Conservation (phyloP, 768 basidiomycete genomes). For the Boletus bicolor region DNA sequence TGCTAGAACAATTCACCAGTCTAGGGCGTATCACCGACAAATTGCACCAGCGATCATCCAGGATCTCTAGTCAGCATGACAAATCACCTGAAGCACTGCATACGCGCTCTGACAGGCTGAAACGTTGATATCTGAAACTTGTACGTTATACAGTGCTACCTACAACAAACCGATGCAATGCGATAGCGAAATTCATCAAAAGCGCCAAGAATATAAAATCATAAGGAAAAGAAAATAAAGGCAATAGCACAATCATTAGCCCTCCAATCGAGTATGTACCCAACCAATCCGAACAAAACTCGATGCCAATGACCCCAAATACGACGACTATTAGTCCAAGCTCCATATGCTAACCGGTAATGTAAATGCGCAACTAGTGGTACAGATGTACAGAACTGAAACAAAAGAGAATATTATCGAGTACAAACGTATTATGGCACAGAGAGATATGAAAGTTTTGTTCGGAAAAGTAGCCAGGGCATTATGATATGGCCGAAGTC, state of each 20-base stretch:
- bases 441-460: slow-evolving; percentile 24
- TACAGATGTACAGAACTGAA: slow-evolving; percentile 33
- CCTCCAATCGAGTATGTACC: slow-evolving; percentile 29
- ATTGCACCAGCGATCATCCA: not conserved
- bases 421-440: slow-evolving; percentile 37
- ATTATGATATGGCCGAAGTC: slow-evolving; percentile 16
- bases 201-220: slow-evolving; percentile 29
- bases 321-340: slow-evolving; percentile 31
- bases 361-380: slow-evolving; percentile 34
- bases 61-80: not conserved
- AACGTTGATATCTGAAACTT: slow-evolving; percentile 1
- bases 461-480: slow-evolving; percentile 9
- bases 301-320: slow-evolving; percentile 28
- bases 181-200: slow-evolving; percentile 24
- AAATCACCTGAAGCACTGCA: not conserved
- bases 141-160: slow-evolving; percentile 28
- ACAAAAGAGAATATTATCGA: slow-evolving; percentile 27
- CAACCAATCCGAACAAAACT: slow-evolving; percentile 29
- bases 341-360: slow-evolving; percentile 33
- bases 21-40: slow-evolving; percentile 5
- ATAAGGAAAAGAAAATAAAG: slow-evolving; percentile 22
- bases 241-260: slow-evolving; percentile 31
- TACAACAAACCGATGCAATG: slow-evolving; percentile 31
- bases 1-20: not conserved
- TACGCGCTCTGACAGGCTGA: not conserved